Evolutionary conservation across 306 rosid species (phyloP).

Genomic region (Quillaja saponaria): DNA sequence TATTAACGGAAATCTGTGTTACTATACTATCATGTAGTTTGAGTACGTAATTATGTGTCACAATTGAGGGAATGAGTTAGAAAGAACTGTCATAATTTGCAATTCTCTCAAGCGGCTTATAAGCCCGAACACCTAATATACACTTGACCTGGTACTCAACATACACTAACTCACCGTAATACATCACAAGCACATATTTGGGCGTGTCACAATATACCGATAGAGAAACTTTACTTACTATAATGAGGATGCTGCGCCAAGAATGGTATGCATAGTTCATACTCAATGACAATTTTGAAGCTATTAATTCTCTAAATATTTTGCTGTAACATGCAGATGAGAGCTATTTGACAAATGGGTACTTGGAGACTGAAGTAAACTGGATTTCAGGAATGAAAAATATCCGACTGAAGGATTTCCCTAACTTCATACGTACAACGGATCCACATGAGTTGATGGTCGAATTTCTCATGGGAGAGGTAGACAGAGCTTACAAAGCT

Average conservation of each 20-base stretch:
- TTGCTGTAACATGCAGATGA: slow-evolving; percentile 12
- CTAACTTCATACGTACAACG: slow-evolving; percentile 8
- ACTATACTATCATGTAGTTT: no score
- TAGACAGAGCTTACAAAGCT: slow-evolving; percentile 5
- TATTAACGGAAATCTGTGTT: no score
- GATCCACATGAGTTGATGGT: slow-evolving; percentile 18
- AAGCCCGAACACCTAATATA: no score
- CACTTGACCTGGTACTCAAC: no score
- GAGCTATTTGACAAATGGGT: slow-evolving; percentile 18
- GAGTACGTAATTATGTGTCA: no score
- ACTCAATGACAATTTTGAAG: neutral
- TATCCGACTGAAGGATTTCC: slow-evolving; percentile 27
- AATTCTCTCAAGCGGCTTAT: no score
- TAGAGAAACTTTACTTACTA: neutral
- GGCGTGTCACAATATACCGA: neutral
- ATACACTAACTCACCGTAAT: no score
- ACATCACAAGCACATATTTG: no score
- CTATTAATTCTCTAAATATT: no score
- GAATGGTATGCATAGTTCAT: neutral
- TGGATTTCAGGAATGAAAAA: slow-evolving; percentile 32
- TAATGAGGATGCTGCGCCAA: neutral
- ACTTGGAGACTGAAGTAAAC: slow-evolving; percentile 13
- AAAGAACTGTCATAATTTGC: no score
- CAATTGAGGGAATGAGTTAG: no score
- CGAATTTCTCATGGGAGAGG: neutral